Base-by-base conservation (phyloP, 352 stramenopile genomes). In the Phytophthora brassicae region DNA sequence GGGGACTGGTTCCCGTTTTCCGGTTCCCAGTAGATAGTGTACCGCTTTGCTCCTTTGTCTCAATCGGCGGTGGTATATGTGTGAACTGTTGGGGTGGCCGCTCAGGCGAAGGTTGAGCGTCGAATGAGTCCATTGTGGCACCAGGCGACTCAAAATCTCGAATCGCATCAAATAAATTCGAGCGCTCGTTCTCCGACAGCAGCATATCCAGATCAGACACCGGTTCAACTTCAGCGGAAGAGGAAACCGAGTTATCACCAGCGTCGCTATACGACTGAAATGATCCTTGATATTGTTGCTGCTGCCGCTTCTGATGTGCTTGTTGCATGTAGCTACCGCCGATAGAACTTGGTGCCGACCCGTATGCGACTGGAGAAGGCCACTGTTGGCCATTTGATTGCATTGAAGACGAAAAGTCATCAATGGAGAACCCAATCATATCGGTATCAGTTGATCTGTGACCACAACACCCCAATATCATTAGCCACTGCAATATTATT, bases 131-230 rank as follows among this genome's bases (percentile, higher is more conserved):
- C 26, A 53, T 43, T 17, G 47, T 35, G 29, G n/a, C 14, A 13
- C 64, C 35, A 0, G 79, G 77, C 1, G 74, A 77, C 26, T 89
- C 77, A 22, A 90, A 90, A 55, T 90, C 77, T 2, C 79, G 77
- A 48, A 91, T 91, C 8, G 81, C 79, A 28, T 91, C 81, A 33
- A 91, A 79, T 38, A 90, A 59, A 52, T 88, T 88, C 9, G 69
- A 74, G 26, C 74, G 69, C 36, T 91, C 81, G 56, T 86, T 78
- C 31, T 90, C 79, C 5, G 79, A 87, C 23, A 91, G 54, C 44
- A 91, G 46, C 41, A 91, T 58, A 22, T 86, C 76, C 36, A 86
- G 60, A 29, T 83, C 74, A 2, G 66, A 73, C 20, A 55, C 56
- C 33, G 54, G 53, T 55, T 65, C 60, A 24, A 50, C 54, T 44